Conservation (phyloP, 2,329 filamentous ascomycete species). For the Nemania sp. region DNA sequence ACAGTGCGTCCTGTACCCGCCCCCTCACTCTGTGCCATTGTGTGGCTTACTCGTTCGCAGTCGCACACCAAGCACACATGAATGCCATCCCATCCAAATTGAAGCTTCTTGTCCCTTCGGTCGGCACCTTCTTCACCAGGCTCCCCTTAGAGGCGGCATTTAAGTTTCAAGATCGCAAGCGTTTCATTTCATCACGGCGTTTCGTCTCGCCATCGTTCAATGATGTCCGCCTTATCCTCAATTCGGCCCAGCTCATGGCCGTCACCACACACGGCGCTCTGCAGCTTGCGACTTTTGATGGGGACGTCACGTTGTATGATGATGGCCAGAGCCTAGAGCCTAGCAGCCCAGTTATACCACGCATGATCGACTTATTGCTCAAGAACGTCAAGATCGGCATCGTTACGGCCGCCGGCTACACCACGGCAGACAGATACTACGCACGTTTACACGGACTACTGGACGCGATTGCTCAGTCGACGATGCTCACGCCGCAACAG, state of each 20-base stretch:
- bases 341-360: constrained; percentile 75
- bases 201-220: constrained; percentile 98
- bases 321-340: constrained; percentile 80
- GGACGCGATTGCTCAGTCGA: constrained; percentile 69
- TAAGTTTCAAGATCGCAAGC: constrained; percentile 81
- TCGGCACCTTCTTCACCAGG: constrained; percentile 92
- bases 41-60: constrained; percentile 47
- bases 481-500: constrained; percentile 64
- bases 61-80: constrained; percentile 69
- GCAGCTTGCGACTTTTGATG: constrained; percentile 92
- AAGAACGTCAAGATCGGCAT: constrained; percentile 87
- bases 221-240: constrained; percentile 88
- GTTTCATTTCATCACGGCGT: constrained; percentile 85
- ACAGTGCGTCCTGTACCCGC: constrained; percentile 62
- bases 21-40: constrained; percentile 5
- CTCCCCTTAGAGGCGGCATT: constrained; percentile 88
- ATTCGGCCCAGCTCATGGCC: constrained; percentile 92
- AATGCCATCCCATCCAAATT: constrained; percentile 81
- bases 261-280: constrained; percentile 75
- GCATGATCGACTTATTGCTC: constrained; percentile 70
- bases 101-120: constrained; percentile 85
- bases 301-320: constrained; percentile 94
- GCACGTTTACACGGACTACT: constrained; percentile 84
- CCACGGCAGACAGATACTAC: constrained; percentile 84
- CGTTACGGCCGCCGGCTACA: constrained; percentile 95